Conservation (phyloP, 805 yeast species). For the Tetrapisispora taiwanensis region DNA sequence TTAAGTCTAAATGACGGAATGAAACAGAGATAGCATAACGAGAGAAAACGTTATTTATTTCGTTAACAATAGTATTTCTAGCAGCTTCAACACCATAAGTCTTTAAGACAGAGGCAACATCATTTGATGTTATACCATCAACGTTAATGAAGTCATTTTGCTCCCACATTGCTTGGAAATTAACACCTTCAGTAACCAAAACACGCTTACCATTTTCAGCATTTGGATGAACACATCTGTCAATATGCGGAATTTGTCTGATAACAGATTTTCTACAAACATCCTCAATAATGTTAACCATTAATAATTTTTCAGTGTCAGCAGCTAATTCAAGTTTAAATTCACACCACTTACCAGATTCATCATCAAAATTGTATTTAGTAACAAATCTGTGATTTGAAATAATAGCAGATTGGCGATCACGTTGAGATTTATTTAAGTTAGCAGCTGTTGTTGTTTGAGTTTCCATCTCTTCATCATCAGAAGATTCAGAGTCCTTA, state of each 20-base stretch:
- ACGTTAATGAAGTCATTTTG: slow-evolving; percentile 89
- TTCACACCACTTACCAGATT: slow-evolving; percentile 83
- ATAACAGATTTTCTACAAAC: slow-evolving; percentile 85
- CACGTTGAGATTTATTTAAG: slow-evolving; percentile 56
- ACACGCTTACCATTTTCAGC: slow-evolving; percentile 62
- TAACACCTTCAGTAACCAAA: slow-evolving; percentile 95
- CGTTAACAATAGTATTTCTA: slow-evolving; percentile 91
- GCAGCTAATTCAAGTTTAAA: slow-evolving; percentile 76
- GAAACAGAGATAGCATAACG: slow-evolving; percentile 93
- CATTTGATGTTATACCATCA: slow-evolving; percentile 83
- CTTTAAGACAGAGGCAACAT: slow-evolving; percentile 76
- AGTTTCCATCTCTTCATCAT: slow-evolving; percentile 26
- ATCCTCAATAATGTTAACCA: slow-evolving; percentile 94
- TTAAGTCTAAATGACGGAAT: slow-evolving; percentile 86
- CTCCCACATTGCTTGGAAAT: slow-evolving; percentile 96
- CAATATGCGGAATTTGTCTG: slow-evolving; percentile 82
- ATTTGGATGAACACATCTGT: slow-evolving; percentile 81
- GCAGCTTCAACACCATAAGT: slow-evolving; percentile 99
- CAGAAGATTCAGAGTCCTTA: slow-evolving; percentile 36
- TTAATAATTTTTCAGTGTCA: slow-evolving; percentile 81
- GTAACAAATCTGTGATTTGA: slow-evolving; percentile 64
- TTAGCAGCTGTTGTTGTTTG: slow-evolving; percentile 17
- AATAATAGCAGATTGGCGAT: slow-evolving; percentile 77
- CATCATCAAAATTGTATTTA: slow-evolving; percentile 84
- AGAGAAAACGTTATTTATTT: slow-evolving; percentile 89